A percentile compares a stretch with the other conserved stretches of the same genome.
These are phyloP conservation scores for Trypanosoma mega DNA, from an alignment of 208 protist species.

Conservation along the genomic window DNA sequence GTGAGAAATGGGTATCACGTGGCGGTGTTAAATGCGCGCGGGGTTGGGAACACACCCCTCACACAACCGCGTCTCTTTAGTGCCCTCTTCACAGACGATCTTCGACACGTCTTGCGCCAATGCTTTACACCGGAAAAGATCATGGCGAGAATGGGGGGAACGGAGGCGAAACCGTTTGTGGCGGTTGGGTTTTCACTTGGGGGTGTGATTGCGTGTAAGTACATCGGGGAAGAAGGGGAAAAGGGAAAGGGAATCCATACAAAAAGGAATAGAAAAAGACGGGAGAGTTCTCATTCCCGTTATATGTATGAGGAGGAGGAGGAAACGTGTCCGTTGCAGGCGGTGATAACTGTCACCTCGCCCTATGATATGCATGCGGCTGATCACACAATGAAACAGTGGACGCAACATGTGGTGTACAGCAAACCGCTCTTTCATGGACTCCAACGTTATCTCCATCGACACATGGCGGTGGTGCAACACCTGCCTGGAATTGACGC, in stretches of 20 bases:
- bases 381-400: conserved; percentile 19
- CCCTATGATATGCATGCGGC: conserved; percentile 49
- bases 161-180: conserved; percentile 39
- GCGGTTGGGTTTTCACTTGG: conserved; percentile 64
- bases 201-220: conserved; percentile 60
- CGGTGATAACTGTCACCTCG: conserved; percentile 37
- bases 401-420: too few relatives aligned
- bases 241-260: too few relatives aligned
- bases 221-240: conserved; percentile 52
- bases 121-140: conserved; percentile 31
- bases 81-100: conserved; percentile 56
- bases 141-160: conserved; percentile 25
- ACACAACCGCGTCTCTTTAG: conserved; percentile 53
- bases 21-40: conserved; percentile 68
- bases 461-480: conserved; percentile 41
- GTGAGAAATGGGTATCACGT: conserved; percentile 35
- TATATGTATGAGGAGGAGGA: too few relatives aligned
- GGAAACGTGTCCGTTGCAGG: conserved; percentile 29
- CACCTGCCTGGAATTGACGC: conserved; percentile 27
- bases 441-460: conserved; percentile 40
- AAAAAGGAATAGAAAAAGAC: too few relatives aligned
- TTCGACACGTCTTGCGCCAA: conserved; percentile 46
- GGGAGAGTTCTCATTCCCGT: too few relatives aligned
- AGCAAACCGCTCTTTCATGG: conserved; percentile 15
- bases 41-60: conserved; percentile 54